These are phyloP conservation scores for Byssothecium circinans DNA, from an alignment of 2,329 filamentous ascomycete genomes.

Conservation along the genomic window DNA sequence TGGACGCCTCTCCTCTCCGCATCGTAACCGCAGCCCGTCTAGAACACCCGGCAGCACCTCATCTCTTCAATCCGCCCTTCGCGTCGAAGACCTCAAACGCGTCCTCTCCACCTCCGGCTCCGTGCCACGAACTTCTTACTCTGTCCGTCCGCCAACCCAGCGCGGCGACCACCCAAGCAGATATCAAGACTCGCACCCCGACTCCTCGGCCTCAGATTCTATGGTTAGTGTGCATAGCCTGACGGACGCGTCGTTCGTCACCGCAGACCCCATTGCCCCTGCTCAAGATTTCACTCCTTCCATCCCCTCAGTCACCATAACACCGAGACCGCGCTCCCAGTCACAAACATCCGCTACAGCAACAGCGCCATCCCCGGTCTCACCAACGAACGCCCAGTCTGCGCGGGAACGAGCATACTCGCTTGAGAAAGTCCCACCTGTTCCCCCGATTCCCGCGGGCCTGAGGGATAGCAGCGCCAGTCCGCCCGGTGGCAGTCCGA, in stretches of 20 bases:
- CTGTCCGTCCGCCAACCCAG: conserved; percentile 25
- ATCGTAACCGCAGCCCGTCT: conserved; percentile 32
- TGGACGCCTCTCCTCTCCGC: conserved; percentile 32
- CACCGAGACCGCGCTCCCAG: conserved; percentile 19
- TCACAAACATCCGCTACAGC: conserved; percentile 2
- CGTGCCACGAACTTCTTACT: conserved; percentile 36
- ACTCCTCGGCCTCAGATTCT: conserved; percentile 63
- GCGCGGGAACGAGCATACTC: conserved; percentile 19
- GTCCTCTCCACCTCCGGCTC: conserved; percentile 44
- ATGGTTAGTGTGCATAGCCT: conserved; percentile 71
- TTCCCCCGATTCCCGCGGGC: conserved; percentile 36
- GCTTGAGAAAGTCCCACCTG: conserved; percentile 29
- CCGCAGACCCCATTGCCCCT: conserved; percentile 21
- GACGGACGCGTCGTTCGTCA: conserved; percentile 62
- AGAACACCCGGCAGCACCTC: conserved; percentile 40
- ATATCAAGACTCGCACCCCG: conserved; percentile 49
- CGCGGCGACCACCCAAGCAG: conserved; percentile 11
- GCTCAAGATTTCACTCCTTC: conserved; percentile 15
- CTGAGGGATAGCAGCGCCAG: conserved; percentile 22
- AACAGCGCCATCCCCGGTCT: conserved; percentile 7
- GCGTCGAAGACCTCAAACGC: conserved; percentile 52
- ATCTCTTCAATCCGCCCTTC: conserved; percentile 42
- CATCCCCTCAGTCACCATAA: conserved; percentile 27
- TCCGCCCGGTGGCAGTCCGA: conserved; percentile 4
- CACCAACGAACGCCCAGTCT: conserved; percentile 11